A percentile compares a stretch with the other conserved stretches of the same genome.
Conservation (phyloP, 164 flowering plant genomes). For the Akebia trifoliata region DNA sequence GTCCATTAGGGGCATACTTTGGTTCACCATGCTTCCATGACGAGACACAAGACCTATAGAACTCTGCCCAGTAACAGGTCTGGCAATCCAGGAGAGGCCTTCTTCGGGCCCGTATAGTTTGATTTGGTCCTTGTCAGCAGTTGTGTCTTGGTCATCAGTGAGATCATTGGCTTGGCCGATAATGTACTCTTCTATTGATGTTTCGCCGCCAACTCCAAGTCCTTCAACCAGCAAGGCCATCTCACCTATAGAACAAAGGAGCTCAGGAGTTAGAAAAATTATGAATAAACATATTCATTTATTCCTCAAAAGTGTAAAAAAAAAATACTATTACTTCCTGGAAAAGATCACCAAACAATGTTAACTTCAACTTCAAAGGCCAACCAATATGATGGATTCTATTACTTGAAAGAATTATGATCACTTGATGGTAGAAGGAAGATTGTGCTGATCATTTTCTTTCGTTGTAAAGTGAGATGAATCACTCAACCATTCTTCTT, state of each 20-base stretch:
- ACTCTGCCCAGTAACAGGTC: constrained; percentile 73
- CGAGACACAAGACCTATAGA: constrained; percentile 61
- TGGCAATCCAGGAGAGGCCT: constrained; percentile 88
- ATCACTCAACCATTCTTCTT: too few relatives aligned
- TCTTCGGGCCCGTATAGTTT: constrained; percentile 73
- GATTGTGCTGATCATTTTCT: too few relatives aligned
- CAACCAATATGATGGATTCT: too few relatives aligned
- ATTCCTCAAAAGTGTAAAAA: too few relatives aligned
- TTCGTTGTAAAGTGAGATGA: too few relatives aligned
- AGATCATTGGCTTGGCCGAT: constrained; percentile 69
- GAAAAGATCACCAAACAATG: too few relatives aligned
- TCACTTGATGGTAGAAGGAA: too few relatives aligned
- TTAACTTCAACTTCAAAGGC: too few relatives aligned
- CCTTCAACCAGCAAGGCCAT: constrained; percentile 96
- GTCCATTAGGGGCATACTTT: constrained; percentile 61
- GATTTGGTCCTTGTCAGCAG: constrained; percentile 44
- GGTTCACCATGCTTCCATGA: constrained; percentile 66
- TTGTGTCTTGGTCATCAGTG: constrained; percentile 41
- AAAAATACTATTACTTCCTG: too few relatives aligned
- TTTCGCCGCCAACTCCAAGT: constrained; percentile 81
- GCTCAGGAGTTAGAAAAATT: too few relatives aligned
- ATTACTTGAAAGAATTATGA: too few relatives aligned
- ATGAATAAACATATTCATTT: too few relatives aligned
- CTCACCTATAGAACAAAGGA: constrained; percentile 62
- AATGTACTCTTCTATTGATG: constrained; percentile 79